phyloP scores from a whole-genome alignment of 352 stramenopile genomes.

The Phytophthora fragariaefolia region DNA sequence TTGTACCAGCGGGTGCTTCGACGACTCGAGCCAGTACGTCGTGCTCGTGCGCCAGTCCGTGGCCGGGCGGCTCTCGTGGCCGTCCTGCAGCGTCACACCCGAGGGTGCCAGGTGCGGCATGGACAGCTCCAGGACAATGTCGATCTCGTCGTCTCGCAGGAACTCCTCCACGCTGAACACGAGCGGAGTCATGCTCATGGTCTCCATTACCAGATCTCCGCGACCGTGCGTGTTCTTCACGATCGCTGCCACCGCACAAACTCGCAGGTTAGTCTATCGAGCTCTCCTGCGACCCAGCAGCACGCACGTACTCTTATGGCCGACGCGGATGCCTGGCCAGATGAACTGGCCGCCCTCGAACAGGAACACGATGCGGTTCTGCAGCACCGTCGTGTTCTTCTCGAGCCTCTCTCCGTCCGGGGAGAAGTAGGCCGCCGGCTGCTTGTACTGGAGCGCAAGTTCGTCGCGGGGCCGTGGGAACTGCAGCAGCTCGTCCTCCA shows the following conservation, averaged over 20 bases:
- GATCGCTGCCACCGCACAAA: slow-evolving; percentile 32
- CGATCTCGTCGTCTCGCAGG: slow-evolving; percentile 77
- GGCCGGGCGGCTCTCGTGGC: slow-evolving; percentile 63
- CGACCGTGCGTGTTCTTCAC: slow-evolving; percentile 52
- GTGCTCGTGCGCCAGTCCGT: slow-evolving; percentile 83
- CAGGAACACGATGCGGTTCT: slow-evolving; percentile 64
- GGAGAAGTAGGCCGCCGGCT: slow-evolving; percentile 72
- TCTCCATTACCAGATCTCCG: slow-evolving; percentile 62
- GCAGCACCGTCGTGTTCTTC: slow-evolving; percentile 46
- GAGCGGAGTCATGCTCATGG: slow-evolving; percentile 67
- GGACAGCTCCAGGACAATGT: slow-evolving; percentile 73
- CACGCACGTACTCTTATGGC: slow-evolving; percentile 65
- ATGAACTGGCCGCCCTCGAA: slow-evolving; percentile 83
- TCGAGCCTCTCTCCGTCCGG: slow-evolving; percentile 55
- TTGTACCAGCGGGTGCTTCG: slow-evolving; percentile 43
- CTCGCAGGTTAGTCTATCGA: slow-evolving; percentile 9
- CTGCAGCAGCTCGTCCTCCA: slow-evolving; percentile 52
- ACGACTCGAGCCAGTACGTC: slow-evolving; percentile 76
- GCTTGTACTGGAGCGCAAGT: slow-evolving; percentile 58
- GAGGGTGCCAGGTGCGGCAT: slow-evolving; percentile 68
- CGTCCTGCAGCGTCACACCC: slow-evolving; percentile 65
- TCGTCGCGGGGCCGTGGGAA: slow-evolving; percentile 40
- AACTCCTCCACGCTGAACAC: slow-evolving; percentile 82
- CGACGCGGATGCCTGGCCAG: slow-evolving; percentile 70
- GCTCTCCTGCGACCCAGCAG: too few species aligned